Conservation (phyloP, 495 filamentous ascomycete species). For the Hyphodiscus hymeniophilus region DNA sequence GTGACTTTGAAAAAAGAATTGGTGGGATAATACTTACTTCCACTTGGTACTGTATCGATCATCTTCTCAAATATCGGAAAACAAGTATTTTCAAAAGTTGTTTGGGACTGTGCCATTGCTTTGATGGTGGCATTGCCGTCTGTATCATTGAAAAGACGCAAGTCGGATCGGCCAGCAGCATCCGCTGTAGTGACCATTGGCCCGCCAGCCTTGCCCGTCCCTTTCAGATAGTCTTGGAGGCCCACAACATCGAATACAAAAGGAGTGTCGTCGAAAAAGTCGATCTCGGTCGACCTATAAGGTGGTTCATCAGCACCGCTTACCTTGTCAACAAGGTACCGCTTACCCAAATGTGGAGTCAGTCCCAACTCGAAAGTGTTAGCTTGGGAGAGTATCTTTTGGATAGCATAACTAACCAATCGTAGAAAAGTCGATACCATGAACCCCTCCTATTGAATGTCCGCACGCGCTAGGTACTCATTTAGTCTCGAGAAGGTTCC, state of each 20-base stretch:
- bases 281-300: conserved; percentile 23
- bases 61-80: no score
- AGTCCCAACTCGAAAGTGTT: no score
- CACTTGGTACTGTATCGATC: no score
- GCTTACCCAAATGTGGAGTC: no score
- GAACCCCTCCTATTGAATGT: conserved; percentile 17
- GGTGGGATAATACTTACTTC: no score
- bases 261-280: conserved; percentile 10
- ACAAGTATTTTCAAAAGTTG: no score
- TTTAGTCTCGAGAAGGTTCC: conserved; percentile 1
- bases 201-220: conserved; percentile 9
- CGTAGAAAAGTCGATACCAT: conserved; percentile 6
- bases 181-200: conserved; percentile 26
- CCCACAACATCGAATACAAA: conserved; percentile 5
- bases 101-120: no score
- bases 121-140: conserved; percentile 35
- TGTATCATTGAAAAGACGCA: conserved; percentile 30
- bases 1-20: no score
- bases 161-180: conserved; percentile 29
- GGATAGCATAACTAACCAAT: conserved; percentile 23
- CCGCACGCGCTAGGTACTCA: conserved; percentile 10
- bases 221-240: conserved; percentile 7
- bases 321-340: no score
- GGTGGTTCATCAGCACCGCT: no score
- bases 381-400: no score